A percentile compares a stretch with the other conserved stretches of the same genome.
These are phyloP conservation scores for Boeremia exigua DNA, from an alignment of 2,329 filamentous ascomycete genomes.

Conservation along the genomic window DNA sequence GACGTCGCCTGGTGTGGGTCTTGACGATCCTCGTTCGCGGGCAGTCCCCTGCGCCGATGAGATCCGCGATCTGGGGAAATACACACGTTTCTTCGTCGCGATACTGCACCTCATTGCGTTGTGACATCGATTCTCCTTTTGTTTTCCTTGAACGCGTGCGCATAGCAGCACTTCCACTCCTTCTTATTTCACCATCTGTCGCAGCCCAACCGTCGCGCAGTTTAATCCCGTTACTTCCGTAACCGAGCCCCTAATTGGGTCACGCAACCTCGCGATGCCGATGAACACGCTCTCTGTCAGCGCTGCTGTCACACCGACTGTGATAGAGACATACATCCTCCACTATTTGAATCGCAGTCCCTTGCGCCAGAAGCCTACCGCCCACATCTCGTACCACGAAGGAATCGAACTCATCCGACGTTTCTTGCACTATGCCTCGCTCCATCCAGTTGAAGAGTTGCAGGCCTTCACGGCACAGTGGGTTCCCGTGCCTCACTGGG, in stretches of 20 bases:
- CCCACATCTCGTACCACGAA: constrained; percentile 92
- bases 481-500: constrained; percentile 89
- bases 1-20: constrained; percentile 10
- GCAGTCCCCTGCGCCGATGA: constrained; percentile 12
- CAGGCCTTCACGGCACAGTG: constrained; percentile 91
- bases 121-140: not conserved
- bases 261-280: constrained; percentile 53
- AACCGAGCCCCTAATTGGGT: constrained; percentile 6
- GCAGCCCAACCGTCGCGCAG: not conserved
- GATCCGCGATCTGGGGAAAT: constrained; percentile 12
- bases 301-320: constrained; percentile 84
- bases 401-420: constrained; percentile 85
- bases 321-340: constrained; percentile 83
- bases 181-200: not conserved
- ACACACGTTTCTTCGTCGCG: not conserved
- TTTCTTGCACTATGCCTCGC: constrained; percentile 84
- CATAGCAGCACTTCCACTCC: not conserved
- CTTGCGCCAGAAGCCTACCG: constrained; percentile 79
- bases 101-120: not conserved
- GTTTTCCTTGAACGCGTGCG: not conserved
- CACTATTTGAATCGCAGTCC: constrained; percentile 88
- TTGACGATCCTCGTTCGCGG: not conserved
- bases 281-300: constrained; percentile 83
- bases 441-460: constrained; percentile 90
- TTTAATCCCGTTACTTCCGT: constrained; percentile 16